Base-by-base conservation (phyloP, 2,329 filamentous ascomycete species). In the Penicillium sp. region DNA sequence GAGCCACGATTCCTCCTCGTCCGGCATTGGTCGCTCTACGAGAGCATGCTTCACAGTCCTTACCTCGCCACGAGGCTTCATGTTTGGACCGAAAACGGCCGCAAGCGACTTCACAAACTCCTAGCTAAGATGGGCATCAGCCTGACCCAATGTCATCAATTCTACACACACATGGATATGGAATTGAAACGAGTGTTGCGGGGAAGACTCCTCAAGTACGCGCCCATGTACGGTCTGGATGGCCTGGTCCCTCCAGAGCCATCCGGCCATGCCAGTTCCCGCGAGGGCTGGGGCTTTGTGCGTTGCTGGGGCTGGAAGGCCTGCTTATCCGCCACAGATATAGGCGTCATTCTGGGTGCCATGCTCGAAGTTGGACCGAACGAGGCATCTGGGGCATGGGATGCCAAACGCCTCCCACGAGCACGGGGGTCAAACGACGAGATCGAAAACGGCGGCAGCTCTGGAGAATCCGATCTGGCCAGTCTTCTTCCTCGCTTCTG, bases 131-230 rank as follows among this genome's bases (percentile, higher is more conserved):
- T 99, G 92, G 94, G 94, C 28, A 89, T 99, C 49, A 95, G 90
- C 65, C 78, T 97, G 33, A 88, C 87, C 5, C 92, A 99, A 74
- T 96, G 92, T 74, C 92, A 90, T 64, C 94, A 97, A 72, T 92
- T 86, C 68, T 99, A 97, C 69, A 90, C 91, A 0, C 94, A 99
- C 71, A 97, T 99, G 92, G 92, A 97, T 72, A 95, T 96, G 85
- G 87, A 95, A 71, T 77, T 99, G 30, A 99, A 97, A 74, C 86
- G 90, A 5, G 89, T 90, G 27, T 75, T 97, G 27, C 85, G 92
- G 38, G 84, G 89, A 43, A 90, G 95, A 53, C 80, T 99, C 1
- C 79, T 96, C 18, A 92, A 92, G 64, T 97, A 96, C 67, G 92
- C 92, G 0, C 90, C 90, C 1, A 80, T 95, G 54, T 99, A 97